Base-by-base conservation (phyloP, 495 filamentous ascomycete genomes). In the Cenococcum geophilum region DNA sequence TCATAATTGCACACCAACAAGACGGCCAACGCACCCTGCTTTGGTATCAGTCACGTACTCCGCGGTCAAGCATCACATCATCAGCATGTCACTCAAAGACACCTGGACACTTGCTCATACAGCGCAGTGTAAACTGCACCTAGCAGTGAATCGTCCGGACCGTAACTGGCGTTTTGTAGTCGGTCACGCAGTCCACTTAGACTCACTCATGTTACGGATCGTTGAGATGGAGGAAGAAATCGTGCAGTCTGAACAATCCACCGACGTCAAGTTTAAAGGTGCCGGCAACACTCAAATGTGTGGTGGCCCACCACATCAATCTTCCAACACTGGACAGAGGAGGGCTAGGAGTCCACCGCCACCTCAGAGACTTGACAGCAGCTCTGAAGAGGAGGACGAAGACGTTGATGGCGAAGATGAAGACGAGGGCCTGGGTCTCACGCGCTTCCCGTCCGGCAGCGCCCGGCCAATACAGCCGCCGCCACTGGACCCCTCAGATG, bases 201-300 rank as follows among this genome's bases (percentile, higher is more conserved):
- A 70, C 35, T n/a, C 42, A 16, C 55, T 70, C 1, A 59, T 62
- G 6, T 57, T 70, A 2, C 68, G 65, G 27, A 64, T 70, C 27
- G 68, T 68, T 32, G 57, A 70, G 45, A 68, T 70, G 20, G 68
- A 70, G 47, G 65, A 70, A 55, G 59, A 60, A 45, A 63, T 63
- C 40, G 61, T 55, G 34, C 56, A 59, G 32, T 40, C 22, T 20
- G n/a, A 66, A 20, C 63, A 65, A 23, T 60, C 67, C 16, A 18
- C 22, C 5, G 52, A 42, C 2, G 54, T 69, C n/a, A 58, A 48
- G 21, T 69, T 69, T 55, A 57, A 62, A 53, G 67, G 63, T 9
- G 62, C 63, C 9, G 67, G 64, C 4, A 61, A 59, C 45, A 40
- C 52, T 27, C 14, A 25, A 32, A 52, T 34, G 25, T 14, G 40